Percentiles rank a stretch among this genome's conserved stretches.
Conservation (phyloP, 805 yeast genomes). For the Tetrapisispora nanseiensis region DNA sequence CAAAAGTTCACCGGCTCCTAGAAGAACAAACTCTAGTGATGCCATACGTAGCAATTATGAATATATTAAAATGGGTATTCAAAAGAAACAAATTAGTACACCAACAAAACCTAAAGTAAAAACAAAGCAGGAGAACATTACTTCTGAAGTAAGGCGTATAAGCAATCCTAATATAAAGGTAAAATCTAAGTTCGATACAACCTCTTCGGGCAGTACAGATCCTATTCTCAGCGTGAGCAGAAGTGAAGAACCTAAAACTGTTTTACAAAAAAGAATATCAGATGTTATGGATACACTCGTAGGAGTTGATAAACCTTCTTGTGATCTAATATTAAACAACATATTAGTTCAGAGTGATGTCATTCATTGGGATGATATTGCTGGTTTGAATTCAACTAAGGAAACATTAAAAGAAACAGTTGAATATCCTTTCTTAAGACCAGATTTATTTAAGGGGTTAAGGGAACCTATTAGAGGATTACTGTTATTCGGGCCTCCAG, state of each 20-base stretch:
- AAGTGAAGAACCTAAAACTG: neutral
- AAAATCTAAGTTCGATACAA: neutral
- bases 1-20: neutral
- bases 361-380: conserved; percentile 93
- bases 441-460: conserved; percentile 83
- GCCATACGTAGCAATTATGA: conserved; percentile 12
- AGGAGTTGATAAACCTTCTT: conserved; percentile 75
- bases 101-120: neutral
- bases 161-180: neutral
- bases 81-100: neutral
- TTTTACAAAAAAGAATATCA: neutral
- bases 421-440: conserved; percentile 90
- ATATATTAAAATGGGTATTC: conserved; percentile 12
- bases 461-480: conserved; percentile 95
- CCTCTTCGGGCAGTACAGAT: no score
- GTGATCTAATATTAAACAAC: conserved; percentile 78
- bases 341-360: conserved; percentile 87
- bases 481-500: conserved; percentile 96
- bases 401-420: conserved; percentile 87
- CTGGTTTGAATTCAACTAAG: conserved; percentile 84
- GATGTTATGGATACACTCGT: conserved; percentile 18
- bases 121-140: neutral
- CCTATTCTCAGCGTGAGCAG: neutral
- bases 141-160: neutral
- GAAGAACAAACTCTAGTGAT: conserved; percentile 1